Percentiles rank a stretch among this genome's conserved stretches.
Evolutionary conservation across 345 rosid species (phyloP).

Genomic region (Microcos paniculata): DNA sequence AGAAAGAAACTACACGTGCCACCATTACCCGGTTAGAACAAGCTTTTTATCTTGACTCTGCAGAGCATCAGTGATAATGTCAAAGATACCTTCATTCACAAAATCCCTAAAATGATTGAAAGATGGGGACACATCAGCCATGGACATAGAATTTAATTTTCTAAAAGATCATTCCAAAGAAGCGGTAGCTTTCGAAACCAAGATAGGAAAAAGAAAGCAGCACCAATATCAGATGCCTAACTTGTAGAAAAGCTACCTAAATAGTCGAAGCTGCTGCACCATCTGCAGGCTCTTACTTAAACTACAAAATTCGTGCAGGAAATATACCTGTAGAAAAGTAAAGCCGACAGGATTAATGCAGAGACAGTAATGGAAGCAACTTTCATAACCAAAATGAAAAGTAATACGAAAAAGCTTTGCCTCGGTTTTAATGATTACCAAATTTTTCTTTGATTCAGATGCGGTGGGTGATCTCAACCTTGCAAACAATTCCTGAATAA

Average conservation of each 20-base stretch:
- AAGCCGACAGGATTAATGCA: conserved; percentile 6
- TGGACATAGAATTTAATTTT: not conserved
- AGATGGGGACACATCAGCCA: conserved; percentile 4
- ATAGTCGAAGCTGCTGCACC: conserved; percentile 87
- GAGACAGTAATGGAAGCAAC: not conserved
- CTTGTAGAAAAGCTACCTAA: conserved; percentile 45
- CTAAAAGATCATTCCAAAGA: not conserved
- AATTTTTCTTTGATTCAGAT: conserved; percentile 78
- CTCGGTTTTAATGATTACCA: conserved; percentile 51
- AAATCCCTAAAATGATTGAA: conserved; percentile 62
- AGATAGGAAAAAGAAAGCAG: not conserved
- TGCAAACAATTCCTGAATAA: conserved; percentile 84
- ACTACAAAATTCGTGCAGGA: conserved; percentile 87
- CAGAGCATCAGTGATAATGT: conserved; percentile 64
- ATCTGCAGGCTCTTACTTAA: conserved; percentile 84
- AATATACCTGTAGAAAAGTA: conserved; percentile 54
- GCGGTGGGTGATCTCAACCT: conserved; percentile 62
- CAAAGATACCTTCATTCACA: conserved; percentile 73
- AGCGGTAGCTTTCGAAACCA: not conserved
- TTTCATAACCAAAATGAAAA: conserved; percentile 3
- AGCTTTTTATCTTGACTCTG: conserved; percentile 74
- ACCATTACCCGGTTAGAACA: conserved; percentile 79
- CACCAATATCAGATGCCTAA: conserved; percentile 7
- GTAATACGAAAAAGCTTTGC: not conserved
- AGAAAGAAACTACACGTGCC: conserved; percentile 5